Evolutionary conservation across 768 basidiomycete genomes (phyloP).

Genomic region (Tulasnella calospora): DNA sequence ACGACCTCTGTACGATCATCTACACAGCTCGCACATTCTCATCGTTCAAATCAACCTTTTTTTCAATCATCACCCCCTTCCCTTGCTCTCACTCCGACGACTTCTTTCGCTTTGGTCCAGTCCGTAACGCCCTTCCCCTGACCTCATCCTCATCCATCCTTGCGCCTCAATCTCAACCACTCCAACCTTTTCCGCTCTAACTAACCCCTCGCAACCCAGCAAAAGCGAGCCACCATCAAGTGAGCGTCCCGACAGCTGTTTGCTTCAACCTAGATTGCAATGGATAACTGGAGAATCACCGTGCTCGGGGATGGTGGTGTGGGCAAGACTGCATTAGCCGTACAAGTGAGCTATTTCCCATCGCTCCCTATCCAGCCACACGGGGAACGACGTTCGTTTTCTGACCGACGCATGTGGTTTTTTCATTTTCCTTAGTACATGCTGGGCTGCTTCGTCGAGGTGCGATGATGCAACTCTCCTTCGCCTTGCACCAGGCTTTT

Average conservation of each 20-base stretch:
- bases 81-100: background rate
- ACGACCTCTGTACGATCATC: slow-evolving; percentile 22
- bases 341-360: slow-evolving; percentile 62
- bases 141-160: slow-evolving; percentile 2
- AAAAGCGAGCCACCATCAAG: background rate
- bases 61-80: background rate
- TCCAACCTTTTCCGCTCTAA: slow-evolving; percentile 2
- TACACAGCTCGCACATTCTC: slow-evolving; percentile 5
- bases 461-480: slow-evolving; percentile 40
- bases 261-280: slow-evolving; percentile 33
- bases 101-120: slow-evolving; percentile 1
- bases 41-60: background rate
- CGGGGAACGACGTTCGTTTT: background rate
- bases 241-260: background rate
- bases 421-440: slow-evolving; percentile 61
- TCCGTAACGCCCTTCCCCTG: background rate
- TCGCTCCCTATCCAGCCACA: background rate
- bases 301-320: slow-evolving; percentile 97
- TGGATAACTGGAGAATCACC: slow-evolving; percentile 95
- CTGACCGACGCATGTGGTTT: background rate
- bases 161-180: background rate
- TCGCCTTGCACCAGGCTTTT: background rate
- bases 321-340: slow-evolving; percentile 92
- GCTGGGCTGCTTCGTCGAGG: slow-evolving; percentile 88
- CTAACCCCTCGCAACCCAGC: background rate